Evolutionary conservation across 352 stramenopile species (phyloP), one percentile per base, ranked within the genome.

Genomic region (Peronospora belbahrii): DNA sequence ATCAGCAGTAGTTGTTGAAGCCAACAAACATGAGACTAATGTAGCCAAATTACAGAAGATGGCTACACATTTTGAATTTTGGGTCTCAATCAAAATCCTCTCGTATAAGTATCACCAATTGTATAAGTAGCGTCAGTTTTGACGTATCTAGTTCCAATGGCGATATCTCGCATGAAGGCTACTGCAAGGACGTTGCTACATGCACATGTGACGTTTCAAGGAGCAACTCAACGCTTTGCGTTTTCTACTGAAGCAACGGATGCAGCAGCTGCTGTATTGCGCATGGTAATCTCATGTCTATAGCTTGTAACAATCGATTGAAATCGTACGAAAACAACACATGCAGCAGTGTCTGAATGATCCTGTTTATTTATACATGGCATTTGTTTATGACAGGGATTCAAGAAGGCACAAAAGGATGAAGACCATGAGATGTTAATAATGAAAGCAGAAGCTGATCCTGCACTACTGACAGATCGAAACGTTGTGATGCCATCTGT

Each of bases 191-290:
- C 59, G 65, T 65, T 82, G 28, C 57, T 74, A 18, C 59, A 54
- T 25, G 32, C 37, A 6, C 56, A 44, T 22, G 59, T 56, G 32
- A 14, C 19, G 1, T 49, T 44, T 36, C 28, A 44, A 10, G 18
- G 31, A 13, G 25, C 53, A 23, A 31, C 38, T 4, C 58, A 59
- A 15, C 54, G 50, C 31, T 27, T 66, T 5, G 46, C 58, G 1
- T 79, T 84, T 42, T 86, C 78, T 0, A 83, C 69, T 13, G 68
- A 87, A 55, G 78, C 76, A 10, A 86, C 75, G 18, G 75, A 87
- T 11, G 78, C 74, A 3, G 78, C 78, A 4, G 74, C 78, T 18
- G 78, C 78, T 13, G 75, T 73, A 11, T 51, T 89, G 47, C 78
- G 75, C 31, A 85, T 83, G 74, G 78, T 85, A 67, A 38, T 43